Evolutionary conservation across 2,329 filamentous ascomycete species (phyloP).

Genomic region (Monosporascus sp.): DNA sequence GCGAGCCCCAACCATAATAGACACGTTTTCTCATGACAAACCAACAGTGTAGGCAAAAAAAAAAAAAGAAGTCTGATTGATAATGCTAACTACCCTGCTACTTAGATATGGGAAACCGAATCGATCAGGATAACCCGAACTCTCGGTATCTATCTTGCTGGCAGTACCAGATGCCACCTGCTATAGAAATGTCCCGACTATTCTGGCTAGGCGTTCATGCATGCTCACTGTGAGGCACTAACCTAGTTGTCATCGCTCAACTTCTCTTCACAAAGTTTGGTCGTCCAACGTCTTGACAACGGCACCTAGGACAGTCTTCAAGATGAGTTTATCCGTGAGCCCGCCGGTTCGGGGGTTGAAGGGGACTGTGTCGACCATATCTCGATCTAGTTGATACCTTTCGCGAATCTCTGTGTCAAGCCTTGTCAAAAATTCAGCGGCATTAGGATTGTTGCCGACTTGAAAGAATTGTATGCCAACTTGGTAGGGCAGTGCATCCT

Average conservation of each 20-base stretch:
- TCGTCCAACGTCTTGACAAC: constrained; percentile 64
- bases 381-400: constrained; percentile 50
- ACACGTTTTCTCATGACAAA: too few relatives aligned
- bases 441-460: constrained; percentile 67
- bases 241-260: constrained; percentile 16
- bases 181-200: too few relatives aligned
- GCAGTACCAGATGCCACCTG: too few relatives aligned
- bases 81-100: too few relatives aligned
- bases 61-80: too few relatives aligned
- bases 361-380: constrained; percentile 89
- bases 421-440: constrained; percentile 58
- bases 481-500: constrained; percentile 72
- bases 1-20: too few relatives aligned
- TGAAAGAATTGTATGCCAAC: constrained; percentile 96
- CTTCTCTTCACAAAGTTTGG: neutral
- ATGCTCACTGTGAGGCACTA: constrained; percentile 1
- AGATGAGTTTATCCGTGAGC: constrained; percentile 63
- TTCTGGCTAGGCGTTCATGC: neutral
- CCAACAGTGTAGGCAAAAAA: too few relatives aligned
- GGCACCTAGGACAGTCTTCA: constrained; percentile 78
- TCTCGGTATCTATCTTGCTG: too few relatives aligned
- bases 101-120: too few relatives aligned
- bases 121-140: too few relatives aligned
- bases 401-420: constrained; percentile 67
- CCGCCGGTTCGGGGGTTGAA: constrained; percentile 41